Base-by-base conservation (phyloP, 495 filamentous ascomycete species). In the Astrothelium macrocarpum region DNA sequence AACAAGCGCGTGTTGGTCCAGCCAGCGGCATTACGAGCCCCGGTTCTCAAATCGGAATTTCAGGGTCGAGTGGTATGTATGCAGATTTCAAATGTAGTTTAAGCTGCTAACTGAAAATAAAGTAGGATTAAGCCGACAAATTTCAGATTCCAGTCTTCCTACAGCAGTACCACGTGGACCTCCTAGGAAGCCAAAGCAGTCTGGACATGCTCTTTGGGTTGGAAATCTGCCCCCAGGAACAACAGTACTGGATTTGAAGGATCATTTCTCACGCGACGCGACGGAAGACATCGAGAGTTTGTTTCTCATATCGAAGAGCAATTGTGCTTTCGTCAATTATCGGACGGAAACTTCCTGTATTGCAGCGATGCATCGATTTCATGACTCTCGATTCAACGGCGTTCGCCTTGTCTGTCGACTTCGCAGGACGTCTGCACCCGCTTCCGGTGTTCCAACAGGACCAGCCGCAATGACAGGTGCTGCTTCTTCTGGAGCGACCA, bases 261-360 rank as follows among this genome's bases (percentile, higher is more conserved):
- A 95, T 66, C 87, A 97, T 71, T 95, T 97, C 62, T 95, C 90
- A 29, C 85, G 81, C 64, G 91, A 92, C 63, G 86, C 90, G 0
- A 85, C 81, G 0, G 74, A 79, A 53, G 88, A 91, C 25, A 83
- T 98, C 39, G 89, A 96, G 73, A 96, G 91, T 45, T 81, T 97
- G 26, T 96, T 96, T 67, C 78, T 97, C 28, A 98, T 98, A 31
- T 94, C 94, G 2, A 97, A 96, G 73, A 97, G 91, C 74, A 97
- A 96, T 70, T 98, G 94, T 71, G 94, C 92, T 0, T 98, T 98
- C 79, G 90, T 96, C 70, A 98, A 98, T 71, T 98, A 96, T 71
- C 87, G 85, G 65, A 89, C 89, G 49, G 94, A 95, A 66, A 77
- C 75, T 14, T 84, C 87, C 23, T 96, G 90, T 71, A 76, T 81